Conservation (phyloP, 2,329 filamentous ascomycete genomes). For the Clarireedia hainanense region DNA sequence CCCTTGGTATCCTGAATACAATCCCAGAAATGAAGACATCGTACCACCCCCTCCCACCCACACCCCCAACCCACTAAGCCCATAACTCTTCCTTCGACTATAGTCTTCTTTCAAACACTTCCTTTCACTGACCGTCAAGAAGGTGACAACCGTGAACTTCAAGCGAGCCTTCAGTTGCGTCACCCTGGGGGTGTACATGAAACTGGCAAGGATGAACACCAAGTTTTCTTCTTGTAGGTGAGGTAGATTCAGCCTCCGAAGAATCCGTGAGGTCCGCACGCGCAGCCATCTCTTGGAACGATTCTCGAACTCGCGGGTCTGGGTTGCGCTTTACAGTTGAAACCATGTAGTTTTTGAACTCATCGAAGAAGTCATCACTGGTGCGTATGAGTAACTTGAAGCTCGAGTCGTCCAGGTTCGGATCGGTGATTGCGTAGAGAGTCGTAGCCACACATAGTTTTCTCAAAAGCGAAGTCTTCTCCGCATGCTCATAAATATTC, state of each 20-base stretch:
- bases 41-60: too few relatives aligned
- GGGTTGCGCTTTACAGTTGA: background rate
- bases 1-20: too few relatives aligned
- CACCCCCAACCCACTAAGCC: too few relatives aligned
- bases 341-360: constrained; percentile 14
- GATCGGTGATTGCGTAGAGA: constrained; percentile 9
- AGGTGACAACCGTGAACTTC: background rate
- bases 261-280: background rate
- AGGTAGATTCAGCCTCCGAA: background rate
- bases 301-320: constrained; percentile 19
- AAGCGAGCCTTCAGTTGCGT: background rate
- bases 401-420: background rate
- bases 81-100: too few relatives aligned
- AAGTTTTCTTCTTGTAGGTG: background rate
- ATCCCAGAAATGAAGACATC: too few relatives aligned
- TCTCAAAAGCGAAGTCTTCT: constrained; percentile 10
- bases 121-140: background rate
- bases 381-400: constrained; percentile 1
- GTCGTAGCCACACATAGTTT: constrained; percentile 13
- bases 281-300: constrained; percentile 1
- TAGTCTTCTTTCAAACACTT: too few relatives aligned
- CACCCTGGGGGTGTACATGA: constrained; percentile 2
- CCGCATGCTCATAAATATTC: constrained; percentile 12
- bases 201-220: constrained; percentile 14
- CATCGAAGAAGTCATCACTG: constrained; percentile 8